Percentiles rank a stretch among this genome's conserved stretches.
phyloP scores from a whole-genome alignment of 1,284 basidiomycete species.

The Apiotrichum sp. region DNA sequence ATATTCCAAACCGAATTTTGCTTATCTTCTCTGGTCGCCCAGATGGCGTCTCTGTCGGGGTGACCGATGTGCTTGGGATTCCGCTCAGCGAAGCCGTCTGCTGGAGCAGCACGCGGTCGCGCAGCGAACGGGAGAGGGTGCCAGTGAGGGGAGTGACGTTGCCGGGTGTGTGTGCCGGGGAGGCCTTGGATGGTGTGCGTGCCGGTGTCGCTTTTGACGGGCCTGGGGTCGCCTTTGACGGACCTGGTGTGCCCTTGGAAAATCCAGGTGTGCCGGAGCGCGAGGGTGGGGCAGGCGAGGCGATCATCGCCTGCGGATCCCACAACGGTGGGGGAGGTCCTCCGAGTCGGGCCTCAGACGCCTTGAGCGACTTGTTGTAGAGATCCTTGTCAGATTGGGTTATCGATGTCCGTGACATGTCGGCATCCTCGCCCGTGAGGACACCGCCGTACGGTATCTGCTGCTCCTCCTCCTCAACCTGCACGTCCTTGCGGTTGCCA shows the following conservation, averaged over 20 bases:
- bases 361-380: conserved; percentile 65
- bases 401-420: conserved; percentile 67
- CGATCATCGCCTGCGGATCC: conserved; percentile 19
- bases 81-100: conserved; percentile 21
- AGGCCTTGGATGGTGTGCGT: background rate
- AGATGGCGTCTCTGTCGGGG: conserved; percentile 1
- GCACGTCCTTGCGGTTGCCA: conserved; percentile 23
- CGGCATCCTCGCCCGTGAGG: conserved; percentile 63
- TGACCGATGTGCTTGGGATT: conserved; percentile 1
- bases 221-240: conserved; percentile 6
- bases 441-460: conserved; percentile 70
- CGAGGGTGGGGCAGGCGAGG: conserved; percentile 7
- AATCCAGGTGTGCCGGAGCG: conserved; percentile 19
- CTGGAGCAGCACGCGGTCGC: conserved; percentile 36
- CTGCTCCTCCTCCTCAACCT: conserved; percentile 39
- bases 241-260: background rate
- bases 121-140: conserved; percentile 27
- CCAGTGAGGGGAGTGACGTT: conserved; percentile 4
- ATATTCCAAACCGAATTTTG: conserved; percentile 86
- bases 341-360: conserved; percentile 57
- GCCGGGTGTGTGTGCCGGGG: background rate
- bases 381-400: conserved; percentile 61
- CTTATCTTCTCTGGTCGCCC: conserved; percentile 54
- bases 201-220: conserved; percentile 7
- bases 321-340: conserved; percentile 29